A percentile compares a stretch with the other conserved stretches of the same genome.
Conservation (phyloP, 257 asterid species). For the Solanum pinnatisectum region DNA sequence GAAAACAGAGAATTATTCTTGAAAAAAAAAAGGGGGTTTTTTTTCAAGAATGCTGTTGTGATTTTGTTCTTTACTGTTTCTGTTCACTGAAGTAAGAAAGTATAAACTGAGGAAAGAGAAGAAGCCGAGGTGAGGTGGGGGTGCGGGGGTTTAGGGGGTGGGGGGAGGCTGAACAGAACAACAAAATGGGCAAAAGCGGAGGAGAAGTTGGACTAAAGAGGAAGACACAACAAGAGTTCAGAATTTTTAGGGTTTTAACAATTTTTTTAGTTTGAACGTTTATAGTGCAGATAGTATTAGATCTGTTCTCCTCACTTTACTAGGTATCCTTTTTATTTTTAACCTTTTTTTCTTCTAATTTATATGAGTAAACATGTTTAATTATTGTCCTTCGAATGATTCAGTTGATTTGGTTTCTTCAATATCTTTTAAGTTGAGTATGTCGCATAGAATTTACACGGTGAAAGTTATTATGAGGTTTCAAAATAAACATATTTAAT, state of each 20-base stretch:
- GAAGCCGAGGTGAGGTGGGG: not conserved
- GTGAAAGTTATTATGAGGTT: not conserved
- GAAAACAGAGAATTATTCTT: not conserved
- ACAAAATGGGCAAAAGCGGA: not conserved
- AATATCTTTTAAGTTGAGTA: not conserved
- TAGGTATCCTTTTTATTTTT: not conserved
- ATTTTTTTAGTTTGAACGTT: not conserved
- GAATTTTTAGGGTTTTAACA: constrained; percentile 1
- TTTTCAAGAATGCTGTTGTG: not conserved
- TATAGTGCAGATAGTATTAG: not conserved
- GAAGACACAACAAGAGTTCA: not conserved
- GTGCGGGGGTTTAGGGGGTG: not conserved
- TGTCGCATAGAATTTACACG: not conserved
- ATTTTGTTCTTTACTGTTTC: not conserved
- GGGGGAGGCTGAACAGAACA: not conserved
- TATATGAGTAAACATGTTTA: not conserved
- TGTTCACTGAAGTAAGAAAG: not conserved
- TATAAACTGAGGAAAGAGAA: not conserved
- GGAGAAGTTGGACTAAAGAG: not conserved
- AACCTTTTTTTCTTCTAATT: not conserved
- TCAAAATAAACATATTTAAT: not conserved
- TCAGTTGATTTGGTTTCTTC: not conserved
- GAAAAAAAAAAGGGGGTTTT: not conserved
- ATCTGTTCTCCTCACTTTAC: not conserved
- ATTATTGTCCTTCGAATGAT: not conserved